Evolutionary conservation across 495 filamentous ascomycete genomes (phyloP).

Genomic region (Penicillium longicatenatum): DNA sequence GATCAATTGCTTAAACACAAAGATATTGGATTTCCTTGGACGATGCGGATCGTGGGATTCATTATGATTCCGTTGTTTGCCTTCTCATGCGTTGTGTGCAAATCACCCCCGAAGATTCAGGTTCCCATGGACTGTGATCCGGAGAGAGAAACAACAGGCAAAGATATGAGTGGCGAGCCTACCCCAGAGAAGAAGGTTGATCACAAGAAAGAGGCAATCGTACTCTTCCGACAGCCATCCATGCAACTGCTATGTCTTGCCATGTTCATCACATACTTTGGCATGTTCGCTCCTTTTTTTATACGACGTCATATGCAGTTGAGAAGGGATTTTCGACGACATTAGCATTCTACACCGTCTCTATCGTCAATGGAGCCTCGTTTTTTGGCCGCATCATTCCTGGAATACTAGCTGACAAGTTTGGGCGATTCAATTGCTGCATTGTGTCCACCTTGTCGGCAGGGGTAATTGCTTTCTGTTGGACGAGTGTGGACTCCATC

Average conservation of each 20-base stretch:
- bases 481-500: conserved; percentile 38
- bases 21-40: conserved; percentile 49
- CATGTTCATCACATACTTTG: conserved; percentile 47
- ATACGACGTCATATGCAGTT: conserved; percentile 38
- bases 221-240: conserved; percentile 24
- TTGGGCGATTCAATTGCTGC: conserved; percentile 71
- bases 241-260: conserved; percentile 51
- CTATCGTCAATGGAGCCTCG: conserved; percentile 50
- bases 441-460: conserved; percentile 59
- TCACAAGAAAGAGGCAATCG: conserved; percentile 19
- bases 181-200: neutral
- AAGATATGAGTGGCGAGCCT: neutral
- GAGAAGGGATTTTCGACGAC: conserved; percentile 35
- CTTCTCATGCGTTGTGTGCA: conserved; percentile 45
- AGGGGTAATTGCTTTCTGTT: conserved; percentile 48
- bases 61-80: conserved; percentile 56
- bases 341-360: conserved; percentile 45
- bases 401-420: conserved; percentile 66
- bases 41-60: conserved; percentile 52
- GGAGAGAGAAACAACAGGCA: neutral
- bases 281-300: conserved; percentile 54
- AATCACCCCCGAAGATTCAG: neutral
- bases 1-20: conserved; percentile 33
- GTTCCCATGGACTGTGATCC: neutral
- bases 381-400: conserved; percentile 42